A percentile compares a stretch with the other conserved stretches of the same genome.
phyloP scores from a whole-genome alignment of 352 stramenopile genomes.

The Peronospora destructor region DNA sequence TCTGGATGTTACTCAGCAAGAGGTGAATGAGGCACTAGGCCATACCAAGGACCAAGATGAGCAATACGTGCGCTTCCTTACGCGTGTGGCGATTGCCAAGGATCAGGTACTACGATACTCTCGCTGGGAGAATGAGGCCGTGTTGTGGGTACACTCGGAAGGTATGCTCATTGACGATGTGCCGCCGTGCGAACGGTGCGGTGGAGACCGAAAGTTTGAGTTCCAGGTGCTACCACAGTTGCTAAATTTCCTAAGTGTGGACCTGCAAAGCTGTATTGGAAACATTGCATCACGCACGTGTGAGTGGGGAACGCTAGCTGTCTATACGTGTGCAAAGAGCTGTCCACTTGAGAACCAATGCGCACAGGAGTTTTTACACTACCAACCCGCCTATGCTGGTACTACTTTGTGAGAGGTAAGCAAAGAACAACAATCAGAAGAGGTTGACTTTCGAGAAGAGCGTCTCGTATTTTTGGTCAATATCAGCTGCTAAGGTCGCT shows the following conservation, averaged over 20 bases:
- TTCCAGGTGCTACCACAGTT: conserved; percentile 94
- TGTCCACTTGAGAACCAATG: conserved; percentile 58
- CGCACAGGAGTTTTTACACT: conserved; percentile 69
- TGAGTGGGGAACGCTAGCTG: conserved; percentile 88
- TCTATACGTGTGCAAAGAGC: conserved; percentile 90
- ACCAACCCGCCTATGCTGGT: conserved; percentile 62
- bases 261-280: conserved; percentile 50
- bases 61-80: conserved; percentile 77
- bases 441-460: conserved; percentile 19
- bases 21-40: conserved; percentile 66
- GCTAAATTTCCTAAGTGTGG: conserved; percentile 86
- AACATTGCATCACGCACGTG: conserved; percentile 56
- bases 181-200: conserved; percentile 77
- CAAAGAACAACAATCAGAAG: background rate
- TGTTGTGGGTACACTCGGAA: conserved; percentile 86
- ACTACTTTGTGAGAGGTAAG: conserved; percentile 11
- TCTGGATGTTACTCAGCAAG: conserved; percentile 68
- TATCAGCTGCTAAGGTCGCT: conserved; percentile 23
- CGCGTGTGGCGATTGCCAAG: conserved; percentile 71
- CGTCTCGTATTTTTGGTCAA: conserved; percentile 27
- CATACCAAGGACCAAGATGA: conserved; percentile 58
- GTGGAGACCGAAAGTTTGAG: conserved; percentile 84
- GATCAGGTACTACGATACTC: conserved; percentile 86
- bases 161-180: conserved; percentile 38
- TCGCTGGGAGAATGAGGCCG: conserved; percentile 78